Percentiles rank a stretch among this genome's conserved stretches.
Conservation (phyloP, 2,329 filamentous ascomycete genomes). For the Capronia americana region DNA sequence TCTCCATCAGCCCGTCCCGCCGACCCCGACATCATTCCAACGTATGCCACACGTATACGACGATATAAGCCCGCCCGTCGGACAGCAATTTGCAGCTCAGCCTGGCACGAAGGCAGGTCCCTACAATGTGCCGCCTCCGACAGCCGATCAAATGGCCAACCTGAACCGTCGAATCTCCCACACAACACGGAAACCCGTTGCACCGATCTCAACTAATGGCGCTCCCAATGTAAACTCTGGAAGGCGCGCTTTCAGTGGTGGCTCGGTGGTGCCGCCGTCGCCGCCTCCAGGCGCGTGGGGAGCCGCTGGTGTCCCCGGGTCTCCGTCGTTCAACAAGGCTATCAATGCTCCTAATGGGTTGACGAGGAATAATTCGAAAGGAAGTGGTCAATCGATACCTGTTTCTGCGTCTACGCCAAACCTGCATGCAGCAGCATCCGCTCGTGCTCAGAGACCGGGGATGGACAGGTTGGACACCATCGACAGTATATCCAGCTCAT, state of each 20-base stretch:
- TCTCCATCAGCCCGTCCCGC: conserved; percentile 44
- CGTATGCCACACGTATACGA: conserved; percentile 16
- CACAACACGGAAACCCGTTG: conserved; percentile 22
- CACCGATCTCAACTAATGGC: conserved; percentile 20
- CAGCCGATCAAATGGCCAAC: conserved; percentile 36
- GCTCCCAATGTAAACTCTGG: conserved; percentile 6
- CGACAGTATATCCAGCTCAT: conserved; percentile 32
- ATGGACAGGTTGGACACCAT: conserved; percentile 37
- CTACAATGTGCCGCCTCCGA: conserved; percentile 24
- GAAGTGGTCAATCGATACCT: conserved; percentile 32
- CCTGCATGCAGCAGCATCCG: conserved; percentile 22
- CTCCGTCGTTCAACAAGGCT: conserved; percentile 35
- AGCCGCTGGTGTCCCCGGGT: conserved; percentile 32
- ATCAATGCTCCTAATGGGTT: conserved; percentile 32
- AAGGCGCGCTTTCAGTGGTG: conserved; percentile 19
- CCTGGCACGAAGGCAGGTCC: conserved; percentile 4
- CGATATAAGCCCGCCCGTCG: not conserved
- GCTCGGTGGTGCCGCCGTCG: conserved; percentile 24
- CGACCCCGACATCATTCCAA: conserved; percentile 34
- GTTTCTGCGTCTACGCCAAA: conserved; percentile 38
- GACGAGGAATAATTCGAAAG: conserved; percentile 32
- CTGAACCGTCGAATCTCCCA: conserved; percentile 32
- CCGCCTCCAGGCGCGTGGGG: conserved; percentile 34
- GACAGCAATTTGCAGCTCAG: conserved; percentile 8
- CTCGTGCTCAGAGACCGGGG: conserved; percentile 29